Base-by-base conservation (phyloP, 192 early-diverging fungal genomes). In the Oehlia diaphana region DNA sequence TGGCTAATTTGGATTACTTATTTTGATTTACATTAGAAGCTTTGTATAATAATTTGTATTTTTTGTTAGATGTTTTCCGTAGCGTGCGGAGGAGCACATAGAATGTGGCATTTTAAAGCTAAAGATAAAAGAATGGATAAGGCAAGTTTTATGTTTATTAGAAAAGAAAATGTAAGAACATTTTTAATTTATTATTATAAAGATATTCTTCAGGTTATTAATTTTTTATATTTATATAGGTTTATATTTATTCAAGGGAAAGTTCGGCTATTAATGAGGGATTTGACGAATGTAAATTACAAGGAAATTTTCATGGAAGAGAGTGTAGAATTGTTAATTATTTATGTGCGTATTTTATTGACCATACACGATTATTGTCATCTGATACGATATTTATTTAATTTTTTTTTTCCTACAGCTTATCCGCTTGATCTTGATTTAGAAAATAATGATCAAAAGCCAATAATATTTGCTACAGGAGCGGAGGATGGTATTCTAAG, bases 71-170 rank as follows among this genome's bases (percentile, higher is more conserved):
- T 90, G 66, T 83, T 92, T 44, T 90, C 92, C 2, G 84, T 95
- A 21, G 87, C 83, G 1, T 94, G 94, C 83, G 94, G 94, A 42
- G 94, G 92, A 62, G 93, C 89, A 5, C 87, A 92, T 76, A 84
- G 93, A 35, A 83, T 83, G 23, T 96, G 94, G 94, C 89, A 92
- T 44, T 89, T 95, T 62, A 65, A 80, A 0, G 85, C 84, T 2
- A 73, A 85, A 23, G 88, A 90, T 76, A 82, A 81, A 26, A 80
- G 81, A 12, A 37, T 92, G 50, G 83, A 86, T 71, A 81, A 85
- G 6, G 81, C 89, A 9, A 85, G 83, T 0, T 90, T 95, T 82
- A 86, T 88, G 73, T 90, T 90, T 65, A 84, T 90, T 3, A 87
- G 91, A n/a, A 85, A 87, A 37, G 86, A 89, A 69, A 83, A 84